Conservation (phyloP, 805 yeast species). For the Blastobotrys muscicola region DNA sequence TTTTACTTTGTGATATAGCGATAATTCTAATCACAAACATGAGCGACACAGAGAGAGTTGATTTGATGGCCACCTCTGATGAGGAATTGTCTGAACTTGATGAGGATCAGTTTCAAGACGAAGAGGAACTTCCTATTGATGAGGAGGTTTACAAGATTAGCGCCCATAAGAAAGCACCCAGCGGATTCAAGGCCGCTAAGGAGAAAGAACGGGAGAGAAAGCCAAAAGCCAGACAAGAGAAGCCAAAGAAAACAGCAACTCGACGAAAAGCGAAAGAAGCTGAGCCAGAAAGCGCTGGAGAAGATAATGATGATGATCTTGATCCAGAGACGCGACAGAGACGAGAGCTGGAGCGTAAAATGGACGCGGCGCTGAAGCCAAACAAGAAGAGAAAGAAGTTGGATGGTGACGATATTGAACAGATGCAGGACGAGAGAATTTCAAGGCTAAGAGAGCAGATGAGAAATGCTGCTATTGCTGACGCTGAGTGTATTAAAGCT, state of each 20-base stretch:
- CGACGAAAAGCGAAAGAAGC: slow-evolving; percentile 1
- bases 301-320: slow-evolving; percentile 15
- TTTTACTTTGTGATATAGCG: not conserved
- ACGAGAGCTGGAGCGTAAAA: slow-evolving; percentile 67
- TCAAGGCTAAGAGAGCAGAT: slow-evolving; percentile 73
- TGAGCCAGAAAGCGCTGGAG: slow-evolving; percentile 7
- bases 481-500: slow-evolving; percentile 44
- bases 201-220: slow-evolving; percentile 15
- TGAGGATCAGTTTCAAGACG: slow-evolving; percentile 29
- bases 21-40: not conserved
- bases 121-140: slow-evolving; percentile 25
- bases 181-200: slow-evolving; percentile 10
- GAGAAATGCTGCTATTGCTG: slow-evolving; percentile 60
- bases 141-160: slow-evolving; percentile 31
- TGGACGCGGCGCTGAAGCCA: slow-evolving; percentile 70
- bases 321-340: slow-evolving; percentile 43
- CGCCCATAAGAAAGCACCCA: slow-evolving; percentile 25
- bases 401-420: slow-evolving; percentile 89
- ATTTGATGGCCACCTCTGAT: slow-evolving; percentile 9
- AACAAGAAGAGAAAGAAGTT: slow-evolving; percentile 43
- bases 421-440: slow-evolving; percentile 88
- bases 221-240: slow-evolving; percentile 6
- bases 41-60: not conserved
- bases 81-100: slow-evolving; percentile 31
- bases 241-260: not conserved